A percentile compares a stretch with the other conserved stretches of the same genome.
These are phyloP conservation scores for Mimosa pudica DNA, from an alignment of 306 rosid genomes.

Conservation along the genomic window DNA sequence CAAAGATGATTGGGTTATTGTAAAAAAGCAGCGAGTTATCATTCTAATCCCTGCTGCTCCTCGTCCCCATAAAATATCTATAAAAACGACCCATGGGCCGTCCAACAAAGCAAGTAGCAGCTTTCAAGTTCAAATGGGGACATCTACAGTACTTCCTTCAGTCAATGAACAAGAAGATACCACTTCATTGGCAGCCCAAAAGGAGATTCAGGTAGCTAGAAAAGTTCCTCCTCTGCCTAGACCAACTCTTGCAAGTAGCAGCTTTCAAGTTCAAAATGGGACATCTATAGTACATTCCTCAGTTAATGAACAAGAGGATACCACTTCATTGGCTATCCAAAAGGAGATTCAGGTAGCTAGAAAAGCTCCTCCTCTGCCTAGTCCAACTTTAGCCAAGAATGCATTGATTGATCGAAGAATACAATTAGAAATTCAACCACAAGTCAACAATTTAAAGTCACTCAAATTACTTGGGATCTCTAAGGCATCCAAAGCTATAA, in stretches of 20 bases:
- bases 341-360: slow-evolving; percentile 32
- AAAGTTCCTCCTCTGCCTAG: slow-evolving; percentile 40
- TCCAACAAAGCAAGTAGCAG: slow-evolving; percentile 32
- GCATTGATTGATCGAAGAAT: slow-evolving; percentile 36
- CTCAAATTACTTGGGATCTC: slow-evolving; percentile 48
- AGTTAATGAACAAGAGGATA: slow-evolving; percentile 45
- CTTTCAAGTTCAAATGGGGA: slow-evolving; percentile 38
- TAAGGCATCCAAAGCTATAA: slow-evolving; percentile 41
- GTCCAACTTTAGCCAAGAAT: slow-evolving; percentile 42
- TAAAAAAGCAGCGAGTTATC: slow-evolving; percentile 77
- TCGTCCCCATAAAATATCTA: slow-evolving; percentile 35
- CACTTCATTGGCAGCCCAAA: slow-evolving; percentile 27
- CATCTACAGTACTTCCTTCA: slow-evolving; percentile 35
- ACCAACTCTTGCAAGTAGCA: slow-evolving; percentile 14
- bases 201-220: slow-evolving; percentile 33
- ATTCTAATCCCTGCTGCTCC: slow-evolving; percentile 70
- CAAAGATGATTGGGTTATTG: slow-evolving; percentile 76
- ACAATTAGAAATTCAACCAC: slow-evolving; percentile 41
- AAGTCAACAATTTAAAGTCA: slow-evolving; percentile 40
- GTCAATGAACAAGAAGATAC: slow-evolving; percentile 45
- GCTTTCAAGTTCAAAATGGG: slow-evolving; percentile 37
- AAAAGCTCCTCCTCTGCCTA: slow-evolving; percentile 41
- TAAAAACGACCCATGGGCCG: slow-evolving; percentile 45
- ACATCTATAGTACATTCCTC: slow-evolving; percentile 36
- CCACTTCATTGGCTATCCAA: slow-evolving; percentile 29